Evolutionary conservation across 2,329 filamentous ascomycete species (phyloP).

Genomic region (Neonectria faginata): DNA sequence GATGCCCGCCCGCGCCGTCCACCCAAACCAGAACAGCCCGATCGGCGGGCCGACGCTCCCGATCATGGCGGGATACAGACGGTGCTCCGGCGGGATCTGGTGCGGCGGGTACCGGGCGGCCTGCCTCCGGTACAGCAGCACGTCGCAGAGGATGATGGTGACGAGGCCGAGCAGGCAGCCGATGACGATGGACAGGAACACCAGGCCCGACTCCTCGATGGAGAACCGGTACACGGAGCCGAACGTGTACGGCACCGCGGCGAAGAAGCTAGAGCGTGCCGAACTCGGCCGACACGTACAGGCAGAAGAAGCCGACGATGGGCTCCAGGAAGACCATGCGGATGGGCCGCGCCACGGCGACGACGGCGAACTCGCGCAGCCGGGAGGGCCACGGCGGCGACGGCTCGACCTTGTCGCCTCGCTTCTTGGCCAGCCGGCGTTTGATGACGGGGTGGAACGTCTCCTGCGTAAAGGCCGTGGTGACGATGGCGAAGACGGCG

Average conservation of each 20-base stretch:
- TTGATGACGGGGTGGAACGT: slow-evolving; percentile 67
- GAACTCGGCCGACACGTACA: slow-evolving; percentile 64
- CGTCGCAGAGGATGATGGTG: slow-evolving; percentile 56
- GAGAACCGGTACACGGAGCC: slow-evolving; percentile 57
- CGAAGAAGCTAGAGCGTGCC: slow-evolving; percentile 66
- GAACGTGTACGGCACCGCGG: slow-evolving; percentile 63
- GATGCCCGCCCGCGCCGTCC: slow-evolving; percentile 60
- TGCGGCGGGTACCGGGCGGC: slow-evolving; percentile 48
- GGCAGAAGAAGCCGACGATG: slow-evolving; percentile 67
- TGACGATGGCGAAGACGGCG: slow-evolving; percentile 50
- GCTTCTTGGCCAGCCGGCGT: slow-evolving; percentile 52
- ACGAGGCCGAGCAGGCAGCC: slow-evolving; percentile 59
- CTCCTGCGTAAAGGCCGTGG: slow-evolving; percentile 60
- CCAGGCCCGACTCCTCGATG: slow-evolving; percentile 55
- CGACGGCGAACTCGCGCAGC: slow-evolving; percentile 52
- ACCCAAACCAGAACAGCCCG: slow-evolving; percentile 71
- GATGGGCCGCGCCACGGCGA: slow-evolving; percentile 62
- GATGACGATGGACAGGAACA: slow-evolving; percentile 59
- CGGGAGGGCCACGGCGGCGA: slow-evolving; percentile 41
- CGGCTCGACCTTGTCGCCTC: slow-evolving; percentile 46
- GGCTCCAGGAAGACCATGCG: slow-evolving; percentile 72
- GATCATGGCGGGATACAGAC: slow-evolving; percentile 69
- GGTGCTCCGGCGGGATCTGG: slow-evolving; percentile 64
- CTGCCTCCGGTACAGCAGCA: slow-evolving; percentile 56
- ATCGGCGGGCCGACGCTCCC: slow-evolving; percentile 65